Percentiles rank a stretch among this genome's conserved stretches.
Conservation (phyloP, 2,329 filamentous ascomycete genomes). For the Exserohilum rostratum region DNA sequence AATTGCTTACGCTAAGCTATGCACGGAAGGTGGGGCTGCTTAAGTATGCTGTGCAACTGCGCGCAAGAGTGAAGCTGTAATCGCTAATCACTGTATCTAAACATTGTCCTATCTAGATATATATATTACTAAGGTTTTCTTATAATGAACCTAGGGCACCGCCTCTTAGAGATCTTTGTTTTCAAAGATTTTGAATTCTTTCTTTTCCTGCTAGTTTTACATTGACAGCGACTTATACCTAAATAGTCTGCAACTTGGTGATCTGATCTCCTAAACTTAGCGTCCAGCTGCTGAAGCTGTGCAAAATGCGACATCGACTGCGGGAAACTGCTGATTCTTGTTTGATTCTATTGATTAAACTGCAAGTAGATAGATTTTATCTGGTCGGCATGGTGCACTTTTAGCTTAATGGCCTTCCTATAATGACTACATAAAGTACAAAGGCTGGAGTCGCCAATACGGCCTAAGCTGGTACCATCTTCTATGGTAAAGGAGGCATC, state of each 20-base stretch:
- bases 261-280: slow-evolving; percentile 17
- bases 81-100: too few species aligned
- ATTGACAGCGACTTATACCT: slow-evolving; percentile 7
- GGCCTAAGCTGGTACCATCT: slow-evolving; percentile 7
- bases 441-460: slow-evolving; percentile 4
- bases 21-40: neutral
- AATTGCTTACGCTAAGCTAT: neutral
- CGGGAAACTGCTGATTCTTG: slow-evolving; percentile 22
- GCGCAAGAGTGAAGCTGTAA: neutral
- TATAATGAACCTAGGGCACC: neutral
- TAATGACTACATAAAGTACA: slow-evolving; percentile 11
- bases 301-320: slow-evolving; percentile 10
- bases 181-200: slow-evolving; percentile 5
- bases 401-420: slow-evolving; percentile 8
- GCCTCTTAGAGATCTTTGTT: slow-evolving; percentile 9
- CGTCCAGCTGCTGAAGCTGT: slow-evolving; percentile 16
- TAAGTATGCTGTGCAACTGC: neutral
- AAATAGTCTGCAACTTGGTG: slow-evolving; percentile 3
- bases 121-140: too few species aligned
- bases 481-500: slow-evolving; percentile 12
- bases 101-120: too few species aligned
- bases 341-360: slow-evolving; percentile 5
- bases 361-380: slow-evolving; percentile 12
- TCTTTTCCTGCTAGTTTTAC: slow-evolving; percentile 10
- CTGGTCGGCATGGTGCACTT: slow-evolving; percentile 11